These are phyloP conservation scores for Thalassiosira hispida DNA, from an alignment of 352 stramenopile genomes.

Conservation along the genomic window DNA sequence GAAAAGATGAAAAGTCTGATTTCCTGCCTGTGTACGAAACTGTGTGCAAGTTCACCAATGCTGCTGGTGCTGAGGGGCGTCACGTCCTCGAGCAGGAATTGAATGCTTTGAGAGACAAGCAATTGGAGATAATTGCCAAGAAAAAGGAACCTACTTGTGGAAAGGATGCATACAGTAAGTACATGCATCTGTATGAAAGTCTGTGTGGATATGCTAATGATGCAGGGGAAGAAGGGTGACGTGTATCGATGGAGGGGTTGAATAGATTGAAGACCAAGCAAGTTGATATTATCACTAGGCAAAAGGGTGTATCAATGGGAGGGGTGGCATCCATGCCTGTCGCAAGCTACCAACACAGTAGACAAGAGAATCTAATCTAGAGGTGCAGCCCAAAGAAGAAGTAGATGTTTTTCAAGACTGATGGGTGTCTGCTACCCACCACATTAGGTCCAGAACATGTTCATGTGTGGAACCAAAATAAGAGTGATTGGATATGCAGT, in stretches of 20 bases:
- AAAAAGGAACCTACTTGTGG: neutral
- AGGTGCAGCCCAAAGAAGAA: neutral
- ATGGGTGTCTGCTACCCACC: neutral
- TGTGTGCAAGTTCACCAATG: slow-evolving; percentile 1
- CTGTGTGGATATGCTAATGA: neutral
- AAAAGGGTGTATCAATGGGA: neutral
- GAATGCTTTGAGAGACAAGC: neutral
- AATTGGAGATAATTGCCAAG: neutral
- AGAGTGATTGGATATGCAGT: neutral
- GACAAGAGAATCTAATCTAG: neutral
- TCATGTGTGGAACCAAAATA: neutral
- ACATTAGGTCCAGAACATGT: neutral
- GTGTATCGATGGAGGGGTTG: neutral
- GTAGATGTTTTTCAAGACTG: too few relatives aligned
- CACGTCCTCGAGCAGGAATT: neutral
- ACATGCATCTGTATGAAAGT: slow-evolving; percentile 6
- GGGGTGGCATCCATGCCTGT: neutral
- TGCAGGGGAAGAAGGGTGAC: slow-evolving; percentile 1
- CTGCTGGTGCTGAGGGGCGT: slow-evolving; percentile 1
- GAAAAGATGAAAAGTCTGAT: neutral
- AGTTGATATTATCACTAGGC: neutral
- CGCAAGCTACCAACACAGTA: neutral
- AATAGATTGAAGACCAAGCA: neutral
- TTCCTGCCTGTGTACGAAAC: neutral
- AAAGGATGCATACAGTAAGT: slow-evolving; percentile 6